Conservation (phyloP, 176 grass and related monocot species). For the Tuctoria greenei region DNA sequence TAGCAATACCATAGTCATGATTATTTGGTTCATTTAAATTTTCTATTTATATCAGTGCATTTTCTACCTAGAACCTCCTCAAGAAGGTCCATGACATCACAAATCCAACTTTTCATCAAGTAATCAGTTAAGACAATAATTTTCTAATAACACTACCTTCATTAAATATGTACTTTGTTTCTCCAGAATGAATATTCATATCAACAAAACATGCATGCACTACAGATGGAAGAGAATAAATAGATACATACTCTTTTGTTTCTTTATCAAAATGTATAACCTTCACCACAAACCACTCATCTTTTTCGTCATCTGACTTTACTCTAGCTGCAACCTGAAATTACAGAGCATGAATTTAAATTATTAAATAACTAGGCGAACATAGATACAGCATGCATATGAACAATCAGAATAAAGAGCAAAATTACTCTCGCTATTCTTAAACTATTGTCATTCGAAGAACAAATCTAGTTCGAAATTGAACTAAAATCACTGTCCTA, state of each 20-base stretch:
- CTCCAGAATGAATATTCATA: not conserved
- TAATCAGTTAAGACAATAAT: conserved; percentile 15
- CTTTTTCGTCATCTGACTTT: conserved; percentile 81
- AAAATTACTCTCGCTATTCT: not conserved
- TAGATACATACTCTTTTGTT: conserved; percentile 78
- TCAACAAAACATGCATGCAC: not conserved
- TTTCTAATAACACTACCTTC: not conserved
- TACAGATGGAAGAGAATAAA: conserved; percentile 7
- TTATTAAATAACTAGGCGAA: conserved; percentile 15
- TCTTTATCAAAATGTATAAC: conserved; percentile 96
- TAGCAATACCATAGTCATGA: conserved; percentile 8
- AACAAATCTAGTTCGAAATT: too few relatives aligned
- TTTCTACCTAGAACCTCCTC: not conserved
- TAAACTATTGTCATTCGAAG: too few relatives aligned
- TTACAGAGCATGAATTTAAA: not conserved
- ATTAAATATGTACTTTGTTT: conserved; percentile 17
- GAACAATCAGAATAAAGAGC: not conserved
- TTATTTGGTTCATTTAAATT: conserved; percentile 11
- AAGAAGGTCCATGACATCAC: not conserved
- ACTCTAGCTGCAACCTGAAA: conserved; percentile 98
- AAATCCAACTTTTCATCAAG: not conserved
- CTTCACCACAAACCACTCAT: conserved; percentile 95
- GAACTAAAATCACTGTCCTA: too few relatives aligned
- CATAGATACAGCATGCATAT: not conserved
- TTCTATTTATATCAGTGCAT: not conserved